These are phyloP conservation scores for Lindgomyces ingoldianus DNA, from an alignment of 495 filamentous ascomycete genomes.

Conservation along the genomic window DNA sequence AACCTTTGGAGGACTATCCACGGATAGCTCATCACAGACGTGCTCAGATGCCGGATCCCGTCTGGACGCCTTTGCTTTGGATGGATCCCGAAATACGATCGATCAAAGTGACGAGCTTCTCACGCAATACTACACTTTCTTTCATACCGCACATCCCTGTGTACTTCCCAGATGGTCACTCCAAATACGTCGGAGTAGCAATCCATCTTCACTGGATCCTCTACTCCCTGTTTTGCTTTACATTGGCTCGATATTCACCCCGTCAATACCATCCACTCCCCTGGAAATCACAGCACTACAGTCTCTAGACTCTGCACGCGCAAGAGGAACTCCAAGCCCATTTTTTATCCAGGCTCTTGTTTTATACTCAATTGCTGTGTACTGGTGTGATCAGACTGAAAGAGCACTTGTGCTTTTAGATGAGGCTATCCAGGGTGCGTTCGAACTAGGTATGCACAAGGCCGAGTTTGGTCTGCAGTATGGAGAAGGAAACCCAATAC, in stretches of 20 bases:
- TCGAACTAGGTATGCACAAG: constrained; percentile 73
- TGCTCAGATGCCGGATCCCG: background rate
- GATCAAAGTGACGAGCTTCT: constrained; percentile 19
- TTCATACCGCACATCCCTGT: constrained; percentile 70
- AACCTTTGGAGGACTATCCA: background rate
- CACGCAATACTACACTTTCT: constrained; percentile 43
- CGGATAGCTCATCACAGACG: background rate
- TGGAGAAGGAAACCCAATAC: constrained; percentile 53
- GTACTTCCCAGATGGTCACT: constrained; percentile 52
- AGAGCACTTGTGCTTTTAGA: constrained; percentile 66
- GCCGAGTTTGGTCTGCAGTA: constrained; percentile 51
- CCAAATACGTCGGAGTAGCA: background rate
- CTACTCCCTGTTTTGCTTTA: constrained; percentile 66
- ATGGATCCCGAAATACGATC: background rate
- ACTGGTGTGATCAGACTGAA: constrained; percentile 68
- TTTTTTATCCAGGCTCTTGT: constrained; percentile 68
- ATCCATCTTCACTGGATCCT: background rate
- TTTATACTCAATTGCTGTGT: constrained; percentile 72
- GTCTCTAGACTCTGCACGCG: background rate
- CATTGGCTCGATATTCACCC: constrained; percentile 64
- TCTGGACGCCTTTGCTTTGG: background rate
- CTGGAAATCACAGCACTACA: constrained; percentile 13
- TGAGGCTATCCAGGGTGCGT: constrained; percentile 67
- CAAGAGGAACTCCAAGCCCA: background rate
- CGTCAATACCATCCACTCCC: constrained; percentile 36